phyloP scores from a whole-genome alignment of 176 grass and related monocot species.

The Lolium multiflorum region DNA sequence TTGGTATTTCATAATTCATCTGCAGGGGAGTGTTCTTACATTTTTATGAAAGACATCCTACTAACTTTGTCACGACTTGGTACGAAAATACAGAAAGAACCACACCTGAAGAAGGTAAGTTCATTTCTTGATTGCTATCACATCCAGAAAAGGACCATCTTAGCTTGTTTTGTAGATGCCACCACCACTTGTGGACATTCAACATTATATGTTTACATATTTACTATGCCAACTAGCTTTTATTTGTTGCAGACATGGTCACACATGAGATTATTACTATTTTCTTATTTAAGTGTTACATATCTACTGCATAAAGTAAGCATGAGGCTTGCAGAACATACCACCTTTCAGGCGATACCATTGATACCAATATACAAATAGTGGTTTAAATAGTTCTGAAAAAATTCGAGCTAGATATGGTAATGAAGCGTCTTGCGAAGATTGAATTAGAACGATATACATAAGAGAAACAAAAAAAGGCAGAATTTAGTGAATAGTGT shows the following conservation, averaged over 20 bases:
- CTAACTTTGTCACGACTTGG: conserved; percentile 65
- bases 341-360: background rate
- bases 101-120: conserved; percentile 66
- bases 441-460: background rate
- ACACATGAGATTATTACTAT: background rate
- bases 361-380: background rate
- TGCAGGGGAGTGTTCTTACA: conserved; percentile 67
- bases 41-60: conserved; percentile 86
- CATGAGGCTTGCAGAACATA: background rate
- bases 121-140: conserved; percentile 39
- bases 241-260: background rate
- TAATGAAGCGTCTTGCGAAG: background rate
- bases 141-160: background rate
- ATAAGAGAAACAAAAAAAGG: background rate
- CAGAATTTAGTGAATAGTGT: background rate
- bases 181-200: background rate
- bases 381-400: background rate
- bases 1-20: conserved; percentile 7
- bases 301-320: background rate
- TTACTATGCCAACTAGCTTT: background rate
- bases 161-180: conserved; percentile 24
- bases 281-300: background rate
- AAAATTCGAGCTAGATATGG: background rate
- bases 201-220: background rate
- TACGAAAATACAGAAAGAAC: conserved; percentile 55